Conservation (phyloP, 2,329 filamentous ascomycete genomes). For the Clarireedia monteithiana region DNA sequence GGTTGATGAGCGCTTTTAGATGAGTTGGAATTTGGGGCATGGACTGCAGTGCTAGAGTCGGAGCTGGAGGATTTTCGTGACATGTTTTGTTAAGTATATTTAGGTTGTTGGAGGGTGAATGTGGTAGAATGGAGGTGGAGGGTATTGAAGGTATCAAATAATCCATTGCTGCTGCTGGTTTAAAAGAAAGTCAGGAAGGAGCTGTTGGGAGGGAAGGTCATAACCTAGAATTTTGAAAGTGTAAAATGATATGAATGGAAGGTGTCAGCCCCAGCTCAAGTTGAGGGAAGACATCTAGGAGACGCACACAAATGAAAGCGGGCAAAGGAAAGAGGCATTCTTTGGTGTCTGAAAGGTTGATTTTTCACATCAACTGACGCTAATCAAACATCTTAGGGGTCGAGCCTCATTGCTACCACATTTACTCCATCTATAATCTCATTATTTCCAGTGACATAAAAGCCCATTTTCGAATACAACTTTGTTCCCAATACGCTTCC, state of each 20-base stretch:
- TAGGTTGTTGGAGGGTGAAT: background rate
- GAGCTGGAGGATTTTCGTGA: background rate
- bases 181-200: background rate
- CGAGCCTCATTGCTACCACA: conserved; percentile 2
- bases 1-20: too few species aligned
- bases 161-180: background rate
- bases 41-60: background rate
- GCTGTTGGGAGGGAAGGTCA: too few species aligned
- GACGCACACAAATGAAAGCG: too few species aligned
- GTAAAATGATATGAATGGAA: too few species aligned
- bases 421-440: background rate
- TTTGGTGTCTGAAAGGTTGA: background rate
- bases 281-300: too few species aligned
- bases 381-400: background rate
- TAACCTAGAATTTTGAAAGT: too few species aligned
- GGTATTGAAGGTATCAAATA: too few species aligned
- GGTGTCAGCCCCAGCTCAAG: too few species aligned
- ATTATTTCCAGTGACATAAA: background rate
- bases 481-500: background rate
- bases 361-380: background rate
- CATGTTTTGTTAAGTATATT: background rate
- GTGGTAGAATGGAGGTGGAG: background rate
- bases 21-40: background rate
- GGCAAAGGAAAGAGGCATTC: too few species aligned
- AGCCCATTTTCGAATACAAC: conserved; percentile 5